Evolutionary conservation across 352 stramenopile species (phyloP), one percentile per base, ranked within the genome.

Genomic region (Phytophthora uliginosa): DNA sequence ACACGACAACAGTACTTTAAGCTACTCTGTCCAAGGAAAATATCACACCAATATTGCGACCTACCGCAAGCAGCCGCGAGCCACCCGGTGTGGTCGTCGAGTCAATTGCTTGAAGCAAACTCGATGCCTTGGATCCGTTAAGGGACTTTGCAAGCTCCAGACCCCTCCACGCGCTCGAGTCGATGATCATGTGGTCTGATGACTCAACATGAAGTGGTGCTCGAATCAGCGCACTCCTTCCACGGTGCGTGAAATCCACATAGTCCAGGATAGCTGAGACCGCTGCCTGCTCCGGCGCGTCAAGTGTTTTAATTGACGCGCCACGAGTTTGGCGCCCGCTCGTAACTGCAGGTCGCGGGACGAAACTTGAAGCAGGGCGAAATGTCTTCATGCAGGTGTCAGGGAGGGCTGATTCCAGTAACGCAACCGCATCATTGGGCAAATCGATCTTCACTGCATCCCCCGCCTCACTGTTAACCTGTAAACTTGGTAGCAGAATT

Each of bases 111-210:
- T 91, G 76, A 7, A 93, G 77, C 4, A 95, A 63, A 81, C 81
- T 95, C 5, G 80, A 80, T 10, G 67, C 66, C 64, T 90, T 95
- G n/a, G 76, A 86, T 15, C 81, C 85, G 26, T 69, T 75, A 2
- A 89, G 68, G 15, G 82, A 91, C 60, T 91, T 92, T 0, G 81
- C 69, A n/a, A 95, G 66, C 34, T 95, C 87, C 3, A 95, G 83
- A 0, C 84, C 81, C 66, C 82, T 83, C 87, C 87, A 95, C 7
- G 87, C 87, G 26, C 87, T 95, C 0, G 81, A 63, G 47, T 95
- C 87, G 48, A 95, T 93, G 64, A 95, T 88, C 87, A 95, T 95
- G 63, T 92, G 84, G 53, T 92, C 82, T 1, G 80, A 86, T 24
- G 75, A 88, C 59, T 92, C 83, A 24, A 94, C 74, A 59, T 93